phyloP scores from a whole-genome alignment of 768 basidiomycete genomes.

The Tremella yokohamensis region DNA sequence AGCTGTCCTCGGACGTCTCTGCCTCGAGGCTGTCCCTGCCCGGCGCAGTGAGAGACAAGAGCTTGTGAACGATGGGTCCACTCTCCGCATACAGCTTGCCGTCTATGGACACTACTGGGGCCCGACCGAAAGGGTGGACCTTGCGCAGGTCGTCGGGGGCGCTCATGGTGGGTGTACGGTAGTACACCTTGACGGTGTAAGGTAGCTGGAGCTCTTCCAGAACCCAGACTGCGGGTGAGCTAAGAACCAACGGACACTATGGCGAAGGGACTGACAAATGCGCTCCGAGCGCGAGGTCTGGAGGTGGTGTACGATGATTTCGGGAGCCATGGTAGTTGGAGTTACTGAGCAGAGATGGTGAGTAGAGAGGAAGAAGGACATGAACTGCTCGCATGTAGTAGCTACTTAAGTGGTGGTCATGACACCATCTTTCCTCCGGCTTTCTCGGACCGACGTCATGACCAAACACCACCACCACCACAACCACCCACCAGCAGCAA shows the following conservation, averaged over 20 bases:
- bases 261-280: conserved; percentile 39
- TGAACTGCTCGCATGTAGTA: no score
- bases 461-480: no score
- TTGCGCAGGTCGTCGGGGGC: conserved; percentile 39
- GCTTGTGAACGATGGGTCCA: conserved; percentile 33
- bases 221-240: conserved; percentile 37
- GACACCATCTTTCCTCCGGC: no score
- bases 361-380: no score
- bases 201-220: conserved; percentile 43
- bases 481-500: no score
- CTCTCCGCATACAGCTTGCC: conserved; percentile 31
- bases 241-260: neutral
- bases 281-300: conserved; percentile 42
- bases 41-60: conserved; percentile 18
- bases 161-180: conserved; percentile 18
- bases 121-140: conserved; percentile 40
- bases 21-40: conserved; percentile 9
- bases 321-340: conserved; percentile 5
- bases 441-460: no score
- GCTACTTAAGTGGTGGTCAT: no score
- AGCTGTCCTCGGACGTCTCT: conserved; percentile 21
- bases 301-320: conserved; percentile 46
- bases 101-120: conserved; percentile 34
- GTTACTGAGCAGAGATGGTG: neutral
- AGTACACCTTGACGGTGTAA: conserved; percentile 46